Conservation (phyloP, 139 green algal genomes). For the Chlamydomonas sphaeroides region DNA sequence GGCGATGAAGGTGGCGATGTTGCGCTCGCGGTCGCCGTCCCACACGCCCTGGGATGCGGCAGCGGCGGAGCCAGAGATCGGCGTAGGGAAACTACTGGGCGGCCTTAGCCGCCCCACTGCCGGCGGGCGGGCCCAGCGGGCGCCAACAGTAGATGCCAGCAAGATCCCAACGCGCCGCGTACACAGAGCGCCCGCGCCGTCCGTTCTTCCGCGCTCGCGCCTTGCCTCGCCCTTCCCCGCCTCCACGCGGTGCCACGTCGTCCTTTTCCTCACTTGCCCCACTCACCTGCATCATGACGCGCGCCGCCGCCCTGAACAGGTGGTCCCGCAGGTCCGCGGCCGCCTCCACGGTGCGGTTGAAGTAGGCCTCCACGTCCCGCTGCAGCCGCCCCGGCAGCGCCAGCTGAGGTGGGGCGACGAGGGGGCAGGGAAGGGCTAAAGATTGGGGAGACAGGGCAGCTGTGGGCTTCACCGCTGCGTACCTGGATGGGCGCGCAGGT, state of each 20-base stretch:
- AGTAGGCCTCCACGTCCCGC: slow-evolving; percentile 57
- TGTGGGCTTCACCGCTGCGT: too few species aligned
- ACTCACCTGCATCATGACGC: slow-evolving; percentile 5
- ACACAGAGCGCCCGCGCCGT: too few species aligned
- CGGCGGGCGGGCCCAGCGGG: too few species aligned
- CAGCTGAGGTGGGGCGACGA: neutral
- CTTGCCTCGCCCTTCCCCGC: too few species aligned
- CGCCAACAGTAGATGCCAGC: too few species aligned
- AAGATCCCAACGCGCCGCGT: too few species aligned
- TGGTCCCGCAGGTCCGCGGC: slow-evolving; percentile 50
- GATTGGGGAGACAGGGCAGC: too few species aligned
- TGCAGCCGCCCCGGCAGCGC: slow-evolving; percentile 6
- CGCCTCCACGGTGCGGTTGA: slow-evolving; percentile 51
- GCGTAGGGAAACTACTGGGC: too few species aligned
- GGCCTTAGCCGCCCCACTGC: too few species aligned
- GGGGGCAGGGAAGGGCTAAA: neutral
- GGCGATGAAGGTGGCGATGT: slow-evolving; percentile 30
- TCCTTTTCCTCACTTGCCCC: neutral
- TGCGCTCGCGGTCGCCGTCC: slow-evolving; percentile 38
- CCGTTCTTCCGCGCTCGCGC: too few species aligned
- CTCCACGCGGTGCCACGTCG: too few species aligned
- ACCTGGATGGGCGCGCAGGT: too few species aligned
- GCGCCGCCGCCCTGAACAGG: slow-evolving; percentile 29
- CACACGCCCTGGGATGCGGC: slow-evolving; percentile 34
- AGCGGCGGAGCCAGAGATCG: neutral